Evolutionary conservation across 345 rosid genomes (phyloP), one percentile per base, ranked within the genome.

Genomic region (Eutrema heterophyllum): DNA sequence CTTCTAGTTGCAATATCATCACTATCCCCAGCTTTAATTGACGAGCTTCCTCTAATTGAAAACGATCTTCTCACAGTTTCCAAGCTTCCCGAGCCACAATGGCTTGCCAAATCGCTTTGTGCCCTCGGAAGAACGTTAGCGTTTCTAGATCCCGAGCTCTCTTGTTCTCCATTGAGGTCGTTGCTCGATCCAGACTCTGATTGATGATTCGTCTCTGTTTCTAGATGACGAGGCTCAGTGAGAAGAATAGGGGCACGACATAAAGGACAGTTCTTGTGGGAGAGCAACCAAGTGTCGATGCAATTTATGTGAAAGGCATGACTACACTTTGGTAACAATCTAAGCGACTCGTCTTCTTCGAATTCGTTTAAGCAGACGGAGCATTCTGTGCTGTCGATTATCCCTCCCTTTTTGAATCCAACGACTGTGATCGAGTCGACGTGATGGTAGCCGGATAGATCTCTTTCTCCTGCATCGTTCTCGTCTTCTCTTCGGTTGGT

Each of bases 281-380:
- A 83, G 48, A 79, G 79, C 58, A 93, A 72, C 98, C 98, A 90
- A 29, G 92, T 83, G 68, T 90, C 98, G 7, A 93, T 86, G 69
- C 98, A 93, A 11, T 79, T 72, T 21, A 84, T 27, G 79, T 93
- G 98, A 76, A 93, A 93, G 14, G 90, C 94, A 70, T 90, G 98
- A 49, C 83, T 84, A 67, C 98, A 91, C 78, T 91, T 93, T 0
- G 94, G 92, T 72, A 93, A 81, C 43, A 93, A 71, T 75, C 94
- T 79, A 15, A 93, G 83, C 7, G 64, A 68, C 38, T 88, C 97
- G 24, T 83, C 84, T 52, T 90, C 92, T 72, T 83, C 69, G 26
- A 90, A 93, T 36, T 89, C 93, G 64, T 60, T 81, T 76, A 93
- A 83, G 82, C 98, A 93, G 69, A 93, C 84, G n/a, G 98, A 83